Evolutionary conservation across 2,329 filamentous ascomycete genomes (phyloP).

Genomic region (Diaporthe ilicicola): DNA sequence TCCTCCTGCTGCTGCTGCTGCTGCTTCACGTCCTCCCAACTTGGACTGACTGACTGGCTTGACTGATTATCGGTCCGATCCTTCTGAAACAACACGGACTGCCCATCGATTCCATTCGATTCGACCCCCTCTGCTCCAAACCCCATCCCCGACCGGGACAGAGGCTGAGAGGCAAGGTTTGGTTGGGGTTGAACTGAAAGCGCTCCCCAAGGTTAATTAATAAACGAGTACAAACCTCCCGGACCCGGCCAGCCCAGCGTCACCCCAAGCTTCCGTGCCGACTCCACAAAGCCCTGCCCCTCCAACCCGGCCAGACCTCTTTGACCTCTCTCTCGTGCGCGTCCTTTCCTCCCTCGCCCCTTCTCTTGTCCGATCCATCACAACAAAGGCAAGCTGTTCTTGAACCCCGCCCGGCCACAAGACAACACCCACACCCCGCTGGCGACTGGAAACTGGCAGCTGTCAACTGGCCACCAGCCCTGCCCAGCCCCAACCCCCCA

Average conservation of each 20-base stretch:
- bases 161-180: neutral
- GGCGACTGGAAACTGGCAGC: too few relatives aligned
- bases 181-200: neutral
- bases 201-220: neutral
- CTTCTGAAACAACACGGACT: neutral
- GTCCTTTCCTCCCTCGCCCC: neutral
- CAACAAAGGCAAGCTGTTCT: neutral
- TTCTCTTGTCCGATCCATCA: neutral
- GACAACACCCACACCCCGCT: neutral
- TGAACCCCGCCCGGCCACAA: neutral
- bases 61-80: constrained; percentile 14
- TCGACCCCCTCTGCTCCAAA: neutral
- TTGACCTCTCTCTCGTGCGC: neutral
- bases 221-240: neutral
- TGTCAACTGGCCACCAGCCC: neutral
- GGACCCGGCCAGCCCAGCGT: constrained; percentile 20
- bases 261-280: constrained; percentile 3
- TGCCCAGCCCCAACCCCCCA: neutral
- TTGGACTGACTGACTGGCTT: neutral
- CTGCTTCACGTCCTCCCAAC: too few relatives aligned
- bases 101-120: neutral
- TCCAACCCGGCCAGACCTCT: constrained; percentile 10
- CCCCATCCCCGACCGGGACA: neutral
- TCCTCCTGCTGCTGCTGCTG: too few relatives aligned
- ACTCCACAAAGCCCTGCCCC: constrained; percentile 23